phyloP scores from a whole-genome alignment of 371 early-diverging fungal species.

The Mucor saturninus region DNA sequence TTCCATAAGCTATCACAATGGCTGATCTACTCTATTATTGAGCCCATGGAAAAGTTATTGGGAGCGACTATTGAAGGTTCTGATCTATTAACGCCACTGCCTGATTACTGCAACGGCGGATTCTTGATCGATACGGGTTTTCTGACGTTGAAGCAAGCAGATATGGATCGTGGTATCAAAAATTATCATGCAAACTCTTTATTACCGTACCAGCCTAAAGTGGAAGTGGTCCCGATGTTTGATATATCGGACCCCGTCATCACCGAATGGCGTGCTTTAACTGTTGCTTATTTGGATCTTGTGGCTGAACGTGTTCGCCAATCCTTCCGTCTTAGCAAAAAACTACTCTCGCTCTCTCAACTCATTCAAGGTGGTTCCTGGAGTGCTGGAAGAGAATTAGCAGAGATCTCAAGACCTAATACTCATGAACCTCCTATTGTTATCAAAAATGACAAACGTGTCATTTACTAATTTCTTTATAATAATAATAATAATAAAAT shows the following conservation, averaged over 20 bases:
- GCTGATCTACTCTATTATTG: constrained; percentile 92
- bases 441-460: constrained; percentile 50
- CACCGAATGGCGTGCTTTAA: constrained; percentile 93
- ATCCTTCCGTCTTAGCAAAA: constrained; percentile 59
- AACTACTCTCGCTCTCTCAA: constrained; percentile 76
- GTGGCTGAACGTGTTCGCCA: constrained; percentile 74
- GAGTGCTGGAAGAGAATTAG: constrained; percentile 90
- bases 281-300: constrained; percentile 82
- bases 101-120: constrained; percentile 87
- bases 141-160: constrained; percentile 42
- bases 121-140: constrained; percentile 55
- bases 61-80: constrained; percentile 69
- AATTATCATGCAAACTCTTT: constrained; percentile 52
- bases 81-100: constrained; percentile 82
- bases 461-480: constrained; percentile 25
- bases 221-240: constrained; percentile 72
- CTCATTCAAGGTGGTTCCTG: constrained; percentile 91
- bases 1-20: constrained; percentile 95
- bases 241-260: constrained; percentile 83
- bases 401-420: constrained; percentile 77
- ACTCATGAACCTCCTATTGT: constrained; percentile 91
- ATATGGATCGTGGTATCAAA: constrained; percentile 51
- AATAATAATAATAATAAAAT: neutral
- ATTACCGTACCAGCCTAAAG: constrained; percentile 48
- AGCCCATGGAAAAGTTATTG: constrained; percentile 73